Conservation (phyloP, 2,329 filamentous ascomycete species). For the Fusarium graminum region DNA sequence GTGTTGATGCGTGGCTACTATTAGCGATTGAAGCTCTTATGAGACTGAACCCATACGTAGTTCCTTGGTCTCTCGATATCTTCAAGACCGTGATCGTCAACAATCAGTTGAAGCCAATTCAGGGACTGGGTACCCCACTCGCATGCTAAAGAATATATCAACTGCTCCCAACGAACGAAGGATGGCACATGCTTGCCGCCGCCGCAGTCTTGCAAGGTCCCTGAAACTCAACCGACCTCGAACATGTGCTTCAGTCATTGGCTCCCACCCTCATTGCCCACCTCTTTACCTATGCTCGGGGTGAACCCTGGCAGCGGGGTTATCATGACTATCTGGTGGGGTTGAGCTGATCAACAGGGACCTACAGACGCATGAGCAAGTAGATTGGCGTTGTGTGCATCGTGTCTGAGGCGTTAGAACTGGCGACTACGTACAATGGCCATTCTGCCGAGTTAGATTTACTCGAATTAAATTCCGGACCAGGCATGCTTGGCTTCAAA, state of each 20-base stretch:
- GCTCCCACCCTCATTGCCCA: slow-evolving; percentile 48
- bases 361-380: slow-evolving; percentile 30
- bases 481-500: slow-evolving; percentile 8
- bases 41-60: not conserved
- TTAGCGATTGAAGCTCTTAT: not conserved
- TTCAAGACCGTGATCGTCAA: slow-evolving; percentile 28
- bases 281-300: slow-evolving; percentile 12
- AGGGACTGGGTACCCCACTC: slow-evolving; percentile 36
- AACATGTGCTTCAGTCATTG: slow-evolving; percentile 61
- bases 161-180: slow-evolving; percentile 46
- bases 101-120: slow-evolving; percentile 19
- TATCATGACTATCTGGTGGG: slow-evolving; percentile 44
- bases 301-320: slow-evolving; percentile 44
- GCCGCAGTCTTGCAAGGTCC: slow-evolving; percentile 44
- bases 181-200: slow-evolving; percentile 46
- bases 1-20: no score
- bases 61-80: not conserved
- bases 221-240: slow-evolving; percentile 45
- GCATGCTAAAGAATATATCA: slow-evolving; percentile 31
- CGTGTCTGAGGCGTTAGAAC: slow-evolving; percentile 33
- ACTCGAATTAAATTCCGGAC: slow-evolving; percentile 13
- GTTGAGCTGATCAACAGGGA: slow-evolving; percentile 42
- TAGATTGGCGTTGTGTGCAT: slow-evolving; percentile 34
- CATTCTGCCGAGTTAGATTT: slow-evolving; percentile 24
- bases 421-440: slow-evolving; percentile 24